phyloP scores from a whole-genome alignment of 192 early-diverging fungal genomes.

The Dissophora ornata region DNA sequence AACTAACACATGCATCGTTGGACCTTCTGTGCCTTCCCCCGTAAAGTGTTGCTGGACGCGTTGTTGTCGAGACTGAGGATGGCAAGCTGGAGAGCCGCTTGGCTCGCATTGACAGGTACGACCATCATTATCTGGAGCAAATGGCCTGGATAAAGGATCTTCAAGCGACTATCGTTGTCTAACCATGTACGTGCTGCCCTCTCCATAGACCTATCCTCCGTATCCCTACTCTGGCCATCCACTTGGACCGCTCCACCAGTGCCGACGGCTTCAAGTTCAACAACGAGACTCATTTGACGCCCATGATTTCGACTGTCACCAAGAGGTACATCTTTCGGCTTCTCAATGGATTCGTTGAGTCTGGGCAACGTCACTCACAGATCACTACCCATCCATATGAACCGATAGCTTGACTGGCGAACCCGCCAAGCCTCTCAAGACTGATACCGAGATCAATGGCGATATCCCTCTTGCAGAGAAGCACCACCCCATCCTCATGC shows the following conservation, averaged over 20 bases:
- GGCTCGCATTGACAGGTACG: slow-evolving; percentile 77
- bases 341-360: not conserved
- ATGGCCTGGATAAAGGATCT: no score
- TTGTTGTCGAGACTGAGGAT: slow-evolving; percentile 79
- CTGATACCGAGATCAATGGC: slow-evolving; percentile 41
- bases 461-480: slow-evolving; percentile 52
- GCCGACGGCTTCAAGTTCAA: slow-evolving; percentile 91
- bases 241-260: slow-evolving; percentile 85
- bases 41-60: slow-evolving; percentile 93
- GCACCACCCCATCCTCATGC: slow-evolving; percentile 88
- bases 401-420: slow-evolving; percentile 43
- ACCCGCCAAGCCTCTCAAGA: slow-evolving; percentile 33
- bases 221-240: slow-evolving; percentile 97
- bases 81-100: slow-evolving; percentile 80
- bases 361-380: not conserved
- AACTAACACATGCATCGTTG: no score
- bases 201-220: slow-evolving; percentile 83
- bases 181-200: no score
- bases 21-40: no score
- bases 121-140: not conserved
- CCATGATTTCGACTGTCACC: slow-evolving; percentile 82
- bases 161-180: no score
- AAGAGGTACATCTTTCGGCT: slow-evolving; percentile 55
- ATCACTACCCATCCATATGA: not conserved
- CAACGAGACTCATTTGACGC: slow-evolving; percentile 93